Evolutionary conservation across 2,329 filamentous ascomycete genomes (phyloP).

Genomic region (Cercospora sesami): DNA sequence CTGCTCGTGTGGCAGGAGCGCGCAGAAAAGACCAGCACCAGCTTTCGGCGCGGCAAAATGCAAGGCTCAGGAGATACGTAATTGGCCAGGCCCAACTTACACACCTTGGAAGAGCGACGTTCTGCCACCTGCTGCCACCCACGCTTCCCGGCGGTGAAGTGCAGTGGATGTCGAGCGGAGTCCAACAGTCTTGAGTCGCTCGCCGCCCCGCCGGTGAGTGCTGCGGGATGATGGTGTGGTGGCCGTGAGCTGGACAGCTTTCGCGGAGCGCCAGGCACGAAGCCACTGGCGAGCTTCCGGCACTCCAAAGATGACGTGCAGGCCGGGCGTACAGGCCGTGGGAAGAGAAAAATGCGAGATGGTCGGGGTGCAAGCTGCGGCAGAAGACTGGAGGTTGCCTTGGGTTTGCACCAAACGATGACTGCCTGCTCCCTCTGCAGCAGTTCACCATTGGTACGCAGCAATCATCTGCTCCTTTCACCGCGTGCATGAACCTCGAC

Average conservation of each 20-base stretch:
- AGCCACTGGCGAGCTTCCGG: slow-evolving; percentile 2
- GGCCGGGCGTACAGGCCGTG: not conserved
- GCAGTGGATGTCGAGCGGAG: not conserved
- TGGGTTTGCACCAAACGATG: not conserved
- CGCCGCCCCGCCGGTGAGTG: not conserved
- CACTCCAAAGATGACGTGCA: slow-evolving; percentile 5
- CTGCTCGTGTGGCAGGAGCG: not conserved
- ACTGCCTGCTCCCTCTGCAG: not conserved
- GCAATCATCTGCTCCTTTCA: slow-evolving; percentile 9
- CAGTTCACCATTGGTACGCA: not conserved
- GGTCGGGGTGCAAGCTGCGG: not conserved
- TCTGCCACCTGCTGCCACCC: not conserved
- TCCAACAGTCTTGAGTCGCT: not conserved
- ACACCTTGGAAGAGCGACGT: not conserved
- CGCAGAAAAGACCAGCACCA: not conserved
- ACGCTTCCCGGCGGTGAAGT: not conserved
- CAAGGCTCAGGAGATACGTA: slow-evolving; percentile 8
- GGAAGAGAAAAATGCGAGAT: not conserved
- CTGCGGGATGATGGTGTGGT: not conserved
- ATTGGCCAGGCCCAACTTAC: slow-evolving; percentile 6
- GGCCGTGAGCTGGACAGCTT: not conserved
- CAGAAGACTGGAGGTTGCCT: not conserved
- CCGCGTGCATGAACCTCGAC: not conserved
- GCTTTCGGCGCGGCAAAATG: not conserved
- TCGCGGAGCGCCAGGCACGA: slow-evolving; percentile 1